These are phyloP conservation scores for Pichia sorboxylosa DNA, from an alignment of 1,139 yeast species.

Conservation along the genomic window DNA sequence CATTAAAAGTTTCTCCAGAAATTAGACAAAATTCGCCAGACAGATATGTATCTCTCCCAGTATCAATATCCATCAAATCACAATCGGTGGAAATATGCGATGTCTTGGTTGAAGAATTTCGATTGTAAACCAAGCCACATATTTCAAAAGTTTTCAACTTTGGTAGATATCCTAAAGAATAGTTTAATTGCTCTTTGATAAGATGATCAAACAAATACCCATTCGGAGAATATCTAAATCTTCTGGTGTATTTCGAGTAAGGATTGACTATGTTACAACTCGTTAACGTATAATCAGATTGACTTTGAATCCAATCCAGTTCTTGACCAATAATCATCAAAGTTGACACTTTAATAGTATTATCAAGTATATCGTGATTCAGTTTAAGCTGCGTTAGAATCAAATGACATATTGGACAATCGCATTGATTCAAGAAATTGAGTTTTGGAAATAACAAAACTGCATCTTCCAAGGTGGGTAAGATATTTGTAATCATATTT, in stretches of 20 bases:
- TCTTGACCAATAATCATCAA: constrained; percentile 22
- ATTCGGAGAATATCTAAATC: constrained; percentile 3
- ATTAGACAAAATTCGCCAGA: constrained; percentile 11
- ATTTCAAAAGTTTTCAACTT: constrained; percentile 18
- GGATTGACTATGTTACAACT: constrained; percentile 5
- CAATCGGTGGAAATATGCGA: no score
- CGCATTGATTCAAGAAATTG: constrained; percentile 17
- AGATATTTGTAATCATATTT: constrained; percentile 19
- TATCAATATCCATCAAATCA: neutral
- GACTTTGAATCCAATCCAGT: constrained; percentile 15
- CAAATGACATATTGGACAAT: constrained; percentile 15
- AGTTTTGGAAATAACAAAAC: constrained; percentile 19
- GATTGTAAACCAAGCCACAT: constrained; percentile 21
- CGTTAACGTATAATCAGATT: constrained; percentile 1
- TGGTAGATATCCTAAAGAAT: constrained; percentile 13
- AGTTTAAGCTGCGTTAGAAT: constrained; percentile 7
- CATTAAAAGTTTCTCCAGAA: constrained; percentile 16
- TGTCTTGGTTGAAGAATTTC: neutral
- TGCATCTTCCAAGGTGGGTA: constrained; percentile 20
- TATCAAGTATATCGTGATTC: constrained; percentile 9
- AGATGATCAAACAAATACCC: constrained; percentile 23
- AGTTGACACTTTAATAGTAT: constrained; percentile 21
- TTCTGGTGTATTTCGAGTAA: constrained; percentile 6
- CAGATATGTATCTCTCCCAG: neutral
- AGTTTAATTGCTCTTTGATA: constrained; percentile 15